Evolutionary conservation across 2,329 filamentous ascomycete species (phyloP).

Genomic region (Talaromyces sp.): DNA sequence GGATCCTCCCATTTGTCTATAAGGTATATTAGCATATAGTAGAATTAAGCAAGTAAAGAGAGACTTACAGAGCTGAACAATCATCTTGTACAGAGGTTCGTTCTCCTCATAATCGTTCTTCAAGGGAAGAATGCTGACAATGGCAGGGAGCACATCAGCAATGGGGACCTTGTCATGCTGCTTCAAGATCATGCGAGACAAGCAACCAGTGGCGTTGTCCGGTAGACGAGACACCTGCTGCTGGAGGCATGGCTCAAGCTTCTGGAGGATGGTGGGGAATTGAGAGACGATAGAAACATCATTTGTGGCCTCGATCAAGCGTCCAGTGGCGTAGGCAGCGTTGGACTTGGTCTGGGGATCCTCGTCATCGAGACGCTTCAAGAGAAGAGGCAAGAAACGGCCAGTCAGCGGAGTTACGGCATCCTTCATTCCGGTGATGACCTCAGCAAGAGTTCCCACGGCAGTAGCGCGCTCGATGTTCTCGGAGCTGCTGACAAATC

Average conservation of each 20-base stretch:
- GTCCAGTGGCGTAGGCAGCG: slow-evolving; percentile 83
- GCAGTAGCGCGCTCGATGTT: slow-evolving; percentile 83
- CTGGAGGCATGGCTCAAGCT: slow-evolving; percentile 80
- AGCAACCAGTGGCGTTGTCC: slow-evolving; percentile 89
- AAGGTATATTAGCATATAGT: background rate
- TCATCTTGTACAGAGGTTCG: slow-evolving; percentile 85
- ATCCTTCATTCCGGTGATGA: slow-evolving; percentile 75
- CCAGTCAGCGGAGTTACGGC: slow-evolving; percentile 79
- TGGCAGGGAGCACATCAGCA: slow-evolving; percentile 72
- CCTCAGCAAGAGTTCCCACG: slow-evolving; percentile 88
- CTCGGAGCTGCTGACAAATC: slow-evolving; percentile 82
- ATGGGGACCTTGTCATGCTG: slow-evolving; percentile 81
- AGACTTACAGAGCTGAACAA: slow-evolving; percentile 75
- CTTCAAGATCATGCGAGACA: slow-evolving; percentile 86
- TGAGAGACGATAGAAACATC: slow-evolving; percentile 68
- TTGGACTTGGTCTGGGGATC: slow-evolving; percentile 93
- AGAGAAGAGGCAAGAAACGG: slow-evolving; percentile 70
- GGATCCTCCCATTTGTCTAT: slow-evolving; percentile 46
- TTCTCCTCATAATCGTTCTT: slow-evolving; percentile 97
- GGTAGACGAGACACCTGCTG: slow-evolving; percentile 75
- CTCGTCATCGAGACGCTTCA: slow-evolving; percentile 84
- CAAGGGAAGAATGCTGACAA: slow-evolving; percentile 76
- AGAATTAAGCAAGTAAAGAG: background rate
- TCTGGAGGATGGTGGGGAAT: slow-evolving; percentile 73
- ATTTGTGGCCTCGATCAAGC: slow-evolving; percentile 77